A percentile compares a stretch with the other conserved stretches of the same genome.
Evolutionary conservation across 2,329 filamentous ascomycete species (phyloP).

Genomic region (Cladophialophora yegresii): DNA sequence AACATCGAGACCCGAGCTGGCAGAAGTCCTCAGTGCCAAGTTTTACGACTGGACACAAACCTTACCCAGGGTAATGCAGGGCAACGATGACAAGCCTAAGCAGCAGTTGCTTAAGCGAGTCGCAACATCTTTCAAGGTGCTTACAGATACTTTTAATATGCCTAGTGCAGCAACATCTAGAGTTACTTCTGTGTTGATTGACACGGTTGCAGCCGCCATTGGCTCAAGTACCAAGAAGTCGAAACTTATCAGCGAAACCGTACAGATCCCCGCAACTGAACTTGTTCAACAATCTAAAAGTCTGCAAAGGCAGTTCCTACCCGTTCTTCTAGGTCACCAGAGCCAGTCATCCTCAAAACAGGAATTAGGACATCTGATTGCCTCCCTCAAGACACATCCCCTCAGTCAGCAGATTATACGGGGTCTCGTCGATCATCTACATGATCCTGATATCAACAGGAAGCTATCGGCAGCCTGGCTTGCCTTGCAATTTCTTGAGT

Average conservation of each 20-base stretch:
- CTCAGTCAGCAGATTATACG: conserved; percentile 57
- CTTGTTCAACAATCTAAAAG: conserved; percentile 12
- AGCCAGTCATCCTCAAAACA: conserved; percentile 53
- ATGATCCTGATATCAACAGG: conserved; percentile 58
- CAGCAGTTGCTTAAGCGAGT: conserved; percentile 72
- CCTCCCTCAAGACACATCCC: conserved; percentile 55
- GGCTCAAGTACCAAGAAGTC: conserved; percentile 34
- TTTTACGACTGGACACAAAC: conserved; percentile 80
- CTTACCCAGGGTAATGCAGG: conserved; percentile 79
- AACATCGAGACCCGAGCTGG: conserved; percentile 62
- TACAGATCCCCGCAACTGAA: conserved; percentile 8
- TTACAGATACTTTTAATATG: conserved; percentile 64
- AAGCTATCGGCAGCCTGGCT: conserved; percentile 79
- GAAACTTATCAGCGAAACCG: conserved; percentile 20
- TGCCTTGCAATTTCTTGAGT: conserved; percentile 68
- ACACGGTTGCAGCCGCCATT: conserved; percentile 65
- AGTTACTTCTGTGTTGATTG: conserved; percentile 68
- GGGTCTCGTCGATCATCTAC: conserved; percentile 65
- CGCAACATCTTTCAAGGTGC: conserved; percentile 68
- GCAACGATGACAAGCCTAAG: conserved; percentile 77
- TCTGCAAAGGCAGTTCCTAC: conserved; percentile 18
- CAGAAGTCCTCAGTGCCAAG: conserved; percentile 66
- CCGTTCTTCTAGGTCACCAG: conserved; percentile 34
- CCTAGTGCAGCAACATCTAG: conserved; percentile 68
- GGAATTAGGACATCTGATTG: conserved; percentile 61